A percentile compares a stretch with the other conserved stretches of the same genome.
Evolutionary conservation across 2,329 filamentous ascomycete species (phyloP).

Genomic region (Aspergillus caelatus): DNA sequence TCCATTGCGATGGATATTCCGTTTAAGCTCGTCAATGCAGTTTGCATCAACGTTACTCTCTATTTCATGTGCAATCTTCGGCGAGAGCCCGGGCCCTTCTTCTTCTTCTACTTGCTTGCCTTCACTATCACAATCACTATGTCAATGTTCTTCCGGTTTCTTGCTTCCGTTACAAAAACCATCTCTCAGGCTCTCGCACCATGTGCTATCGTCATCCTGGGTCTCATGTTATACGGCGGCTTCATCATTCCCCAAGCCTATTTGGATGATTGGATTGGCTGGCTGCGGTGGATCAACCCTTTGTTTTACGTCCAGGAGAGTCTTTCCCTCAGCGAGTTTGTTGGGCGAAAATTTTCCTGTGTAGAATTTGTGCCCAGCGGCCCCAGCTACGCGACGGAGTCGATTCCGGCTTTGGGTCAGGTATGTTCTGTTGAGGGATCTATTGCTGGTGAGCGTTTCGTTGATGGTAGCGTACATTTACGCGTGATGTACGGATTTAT

Average conservation of each 20-base stretch:
- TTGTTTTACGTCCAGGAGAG: conserved; percentile 77
- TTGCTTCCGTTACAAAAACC: conserved; percentile 71
- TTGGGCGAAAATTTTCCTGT: conserved; percentile 60
- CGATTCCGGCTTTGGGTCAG: too few species aligned
- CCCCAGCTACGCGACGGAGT: not conserved
- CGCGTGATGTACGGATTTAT: too few species aligned
- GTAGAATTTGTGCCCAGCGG: conserved; percentile 44
- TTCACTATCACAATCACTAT: conserved; percentile 63
- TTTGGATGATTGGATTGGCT: conserved; percentile 76
- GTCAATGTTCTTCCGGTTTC: conserved; percentile 81
- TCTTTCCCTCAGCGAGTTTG: conserved; percentile 79
- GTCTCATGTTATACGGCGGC: conserved; percentile 49
- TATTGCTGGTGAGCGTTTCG: too few species aligned
- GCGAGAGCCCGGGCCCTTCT: conserved; percentile 73
- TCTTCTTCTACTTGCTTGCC: conserved; percentile 70
- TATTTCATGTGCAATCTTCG: conserved; percentile 85
- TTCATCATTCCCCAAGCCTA: conserved; percentile 47
- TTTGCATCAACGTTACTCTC: conserved; percentile 73
- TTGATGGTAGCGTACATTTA: too few species aligned
- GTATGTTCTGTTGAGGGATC: too few species aligned
- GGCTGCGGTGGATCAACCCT: conserved; percentile 78
- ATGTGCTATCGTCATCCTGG: conserved; percentile 47
- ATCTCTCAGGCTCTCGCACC: conserved; percentile 57
- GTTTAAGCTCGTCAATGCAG: conserved; percentile 71
- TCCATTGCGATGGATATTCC: conserved; percentile 53